Conservation (phyloP, 2,329 filamentous ascomycete species). For the Talaromyces piceae region DNA sequence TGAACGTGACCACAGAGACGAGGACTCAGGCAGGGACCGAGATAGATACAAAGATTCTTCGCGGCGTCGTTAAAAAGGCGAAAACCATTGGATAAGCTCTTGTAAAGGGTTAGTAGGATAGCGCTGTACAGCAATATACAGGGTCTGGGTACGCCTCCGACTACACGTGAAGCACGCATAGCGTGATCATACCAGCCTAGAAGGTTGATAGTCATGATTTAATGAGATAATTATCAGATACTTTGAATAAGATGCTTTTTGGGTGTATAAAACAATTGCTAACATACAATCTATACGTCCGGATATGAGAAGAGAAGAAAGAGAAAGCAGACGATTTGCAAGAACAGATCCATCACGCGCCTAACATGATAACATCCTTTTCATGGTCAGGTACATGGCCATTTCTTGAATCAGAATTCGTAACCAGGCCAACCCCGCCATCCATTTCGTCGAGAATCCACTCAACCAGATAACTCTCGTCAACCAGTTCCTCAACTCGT, state of each 20-base stretch:
- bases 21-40: slow-evolving; percentile 13
- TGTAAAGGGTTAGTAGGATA: no score
- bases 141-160: no score
- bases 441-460: slow-evolving; percentile 95
- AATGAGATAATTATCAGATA: no score
- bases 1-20: slow-evolving; percentile 21
- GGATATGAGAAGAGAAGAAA: no score
- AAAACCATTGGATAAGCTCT: not conserved
- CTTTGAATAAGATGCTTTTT: no score
- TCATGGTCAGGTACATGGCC: slow-evolving; percentile 21
- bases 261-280: not conserved
- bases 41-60: slow-evolving; percentile 23
- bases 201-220: no score
- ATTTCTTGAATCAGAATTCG: slow-evolving; percentile 9
- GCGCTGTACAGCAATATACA: no score
- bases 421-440: slow-evolving; percentile 45
- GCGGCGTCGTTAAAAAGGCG: not conserved
- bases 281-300: slow-evolving; percentile 3
- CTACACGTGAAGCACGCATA: no score
- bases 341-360: slow-evolving; percentile 18
- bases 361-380: slow-evolving; percentile 36
- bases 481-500: slow-evolving; percentile 78
- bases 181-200: no score
- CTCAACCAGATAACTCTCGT: slow-evolving; percentile 90
- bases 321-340: slow-evolving; percentile 1